phyloP scores from a whole-genome alignment of 345 rosid genomes.

The Rhizophora mangle region DNA sequence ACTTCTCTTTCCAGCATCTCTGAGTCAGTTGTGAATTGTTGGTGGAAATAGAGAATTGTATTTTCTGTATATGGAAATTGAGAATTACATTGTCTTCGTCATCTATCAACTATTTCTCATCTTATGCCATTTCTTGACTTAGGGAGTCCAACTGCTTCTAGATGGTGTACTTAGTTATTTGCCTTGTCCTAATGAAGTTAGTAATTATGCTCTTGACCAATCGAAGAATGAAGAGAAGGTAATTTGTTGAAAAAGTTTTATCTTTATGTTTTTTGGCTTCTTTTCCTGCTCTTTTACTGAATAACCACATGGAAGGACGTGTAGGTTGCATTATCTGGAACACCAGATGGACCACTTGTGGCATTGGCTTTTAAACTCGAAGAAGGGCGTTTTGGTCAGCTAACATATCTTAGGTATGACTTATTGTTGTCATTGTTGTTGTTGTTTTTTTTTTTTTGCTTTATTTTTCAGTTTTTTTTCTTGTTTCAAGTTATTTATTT shows the following conservation, averaged over 20 bases:
- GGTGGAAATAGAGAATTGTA: background rate
- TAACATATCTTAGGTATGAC: slow-evolving; percentile 76
- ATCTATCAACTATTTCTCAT: slow-evolving; percentile 7
- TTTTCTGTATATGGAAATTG: background rate
- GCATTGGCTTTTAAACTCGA: slow-evolving; percentile 97
- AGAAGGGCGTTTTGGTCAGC: slow-evolving; percentile 96
- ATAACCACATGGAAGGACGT: slow-evolving; percentile 12
- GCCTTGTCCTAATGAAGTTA: slow-evolving; percentile 91
- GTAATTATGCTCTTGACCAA: slow-evolving; percentile 92
- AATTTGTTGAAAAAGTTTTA: slow-evolving; percentile 6
- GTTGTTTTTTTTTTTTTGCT: background rate
- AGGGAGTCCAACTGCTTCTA: slow-evolving; percentile 96
- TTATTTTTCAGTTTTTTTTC: background rate
- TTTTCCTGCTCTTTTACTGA: background rate
- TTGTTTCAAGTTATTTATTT: background rate
- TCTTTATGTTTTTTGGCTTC: slow-evolving; percentile 5
- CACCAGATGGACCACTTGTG: slow-evolving; percentile 95
- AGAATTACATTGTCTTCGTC: background rate
- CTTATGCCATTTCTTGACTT: slow-evolving; percentile 12
- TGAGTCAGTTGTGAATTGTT: background rate
- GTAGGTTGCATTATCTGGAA: slow-evolving; percentile 72
- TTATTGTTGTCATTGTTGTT: background rate
- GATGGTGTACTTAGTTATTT: slow-evolving; percentile 84
- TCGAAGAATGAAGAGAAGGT: slow-evolving; percentile 86
- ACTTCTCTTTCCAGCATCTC: background rate